Evolutionary conservation across 2,329 filamentous ascomycete genomes (phyloP), one percentile per base, ranked within the genome.

Genomic region (Aureobasidium zeae): DNA sequence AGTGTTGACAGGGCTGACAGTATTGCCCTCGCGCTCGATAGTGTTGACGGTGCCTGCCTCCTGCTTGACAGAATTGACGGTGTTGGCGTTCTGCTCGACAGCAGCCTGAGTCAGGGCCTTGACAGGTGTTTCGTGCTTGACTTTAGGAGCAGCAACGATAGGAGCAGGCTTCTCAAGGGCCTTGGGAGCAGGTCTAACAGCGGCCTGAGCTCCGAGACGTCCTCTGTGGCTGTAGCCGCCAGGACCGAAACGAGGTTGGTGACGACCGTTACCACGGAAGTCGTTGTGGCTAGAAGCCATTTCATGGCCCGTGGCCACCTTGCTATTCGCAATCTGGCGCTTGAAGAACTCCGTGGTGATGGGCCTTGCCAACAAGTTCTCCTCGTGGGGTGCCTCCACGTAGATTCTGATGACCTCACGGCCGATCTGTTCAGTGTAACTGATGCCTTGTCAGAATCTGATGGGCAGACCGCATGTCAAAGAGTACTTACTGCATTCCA

Each of bases 401-500:
- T 47, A 47, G 10, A 11, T 19, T 16, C 37, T 29, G 26, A 47
- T 21, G 20, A 47, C 32, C 9, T 33, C 37, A 11, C 45, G 36
- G 11, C 37, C 45, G 12, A 41, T 36, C 4, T 6, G n/a, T n/a
- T 47, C 45, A 21, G 30, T 19, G 25, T 47, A 47, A 24, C 44
- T 46, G 25, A 31, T 3, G 12, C 15, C 5, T 10, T 13, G 24
- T 46, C 17, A 46, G 39, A 31, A 16, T n/a, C 15, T 13, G n/a
- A 10, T 11, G 22, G 11, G 22, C 22, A 11, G 7, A 25, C 16
- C 20, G 26, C 7, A 37, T 11, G 16, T n/a, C 2, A 41, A 15
- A 34, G 28, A 10, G 10, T 17, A 33, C 44, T 41, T 34, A 46
- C 45, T 36, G 17, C 45, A 47, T 47, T 15, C 45, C 45, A 9